Conservation (phyloP, 1,284 basidiomycete genomes). For the Ganoderma leucocontextum region DNA sequence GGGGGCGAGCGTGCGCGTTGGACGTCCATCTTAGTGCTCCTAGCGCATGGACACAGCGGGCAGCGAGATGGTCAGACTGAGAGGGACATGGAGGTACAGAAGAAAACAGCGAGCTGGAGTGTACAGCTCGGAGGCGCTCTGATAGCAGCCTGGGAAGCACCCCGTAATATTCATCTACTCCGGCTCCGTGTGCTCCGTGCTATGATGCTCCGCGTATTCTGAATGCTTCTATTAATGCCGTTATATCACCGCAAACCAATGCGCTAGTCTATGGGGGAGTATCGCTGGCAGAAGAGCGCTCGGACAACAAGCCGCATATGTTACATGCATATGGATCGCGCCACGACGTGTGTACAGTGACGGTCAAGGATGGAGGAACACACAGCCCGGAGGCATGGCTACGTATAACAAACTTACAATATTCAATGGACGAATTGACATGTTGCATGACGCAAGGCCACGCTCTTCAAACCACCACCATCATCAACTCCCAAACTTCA, state of each 20-base stretch:
- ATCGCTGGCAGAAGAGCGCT: not conserved
- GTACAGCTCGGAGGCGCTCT: slow-evolving; percentile 11
- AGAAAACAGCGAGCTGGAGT: slow-evolving; percentile 20
- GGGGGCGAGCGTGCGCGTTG: slow-evolving; percentile 34
- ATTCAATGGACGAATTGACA: not conserved
- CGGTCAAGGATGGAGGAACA: slow-evolving; percentile 10
- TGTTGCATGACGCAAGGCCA: slow-evolving; percentile 2
- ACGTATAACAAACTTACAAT: not conserved
- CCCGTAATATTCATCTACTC: slow-evolving; percentile 5
- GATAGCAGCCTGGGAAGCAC: slow-evolving; percentile 25
- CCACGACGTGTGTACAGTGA: not conserved
- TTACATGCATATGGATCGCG: not conserved
- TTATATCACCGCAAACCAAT: slow-evolving; percentile 2
- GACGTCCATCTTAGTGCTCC: slow-evolving; percentile 31
- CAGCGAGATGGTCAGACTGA: slow-evolving; percentile 10
- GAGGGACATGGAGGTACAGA: slow-evolving; percentile 30
- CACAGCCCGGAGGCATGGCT: slow-evolving; percentile 6
- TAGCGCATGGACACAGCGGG: slow-evolving; percentile 19
- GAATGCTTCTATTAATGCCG: slow-evolving; percentile 4
- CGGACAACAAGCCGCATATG: not conserved
- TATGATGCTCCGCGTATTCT: slow-evolving; percentile 21
- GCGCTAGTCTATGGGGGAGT: not conserved
- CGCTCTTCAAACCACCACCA: slow-evolving; percentile 12
- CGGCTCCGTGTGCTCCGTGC: not conserved
- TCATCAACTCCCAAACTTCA: slow-evolving; percentile 1